A percentile compares a stretch with the other conserved stretches of the same genome.
Conservation (phyloP, 2,329 filamentous ascomycete species). For the Diplodia seriata region DNA sequence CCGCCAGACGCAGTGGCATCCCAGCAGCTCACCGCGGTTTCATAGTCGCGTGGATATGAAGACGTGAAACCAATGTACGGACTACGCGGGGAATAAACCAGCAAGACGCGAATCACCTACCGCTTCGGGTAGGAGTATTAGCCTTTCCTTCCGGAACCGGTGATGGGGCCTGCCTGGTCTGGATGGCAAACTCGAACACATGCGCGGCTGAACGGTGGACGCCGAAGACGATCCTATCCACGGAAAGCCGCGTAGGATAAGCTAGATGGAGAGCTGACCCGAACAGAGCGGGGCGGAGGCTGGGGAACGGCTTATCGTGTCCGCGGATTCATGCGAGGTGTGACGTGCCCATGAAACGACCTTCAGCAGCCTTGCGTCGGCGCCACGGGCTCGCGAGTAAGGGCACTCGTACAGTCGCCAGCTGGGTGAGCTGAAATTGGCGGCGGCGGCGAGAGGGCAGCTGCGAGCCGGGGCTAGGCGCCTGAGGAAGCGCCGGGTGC, state of each 20-base stretch:
- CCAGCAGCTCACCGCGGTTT: constrained; percentile 2
- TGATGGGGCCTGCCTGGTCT: constrained; percentile 1
- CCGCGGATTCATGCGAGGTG: neutral
- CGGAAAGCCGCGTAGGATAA: neutral
- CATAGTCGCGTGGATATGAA: constrained; percentile 12
- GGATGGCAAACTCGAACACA: constrained; percentile 16
- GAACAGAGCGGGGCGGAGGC: constrained; percentile 18
- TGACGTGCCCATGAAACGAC: constrained; percentile 16
- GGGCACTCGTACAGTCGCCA: neutral
- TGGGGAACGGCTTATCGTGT: constrained; percentile 16
- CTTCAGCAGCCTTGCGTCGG: constrained; percentile 19
- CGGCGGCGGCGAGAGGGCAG: neutral
- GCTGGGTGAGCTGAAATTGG: constrained; percentile 7
- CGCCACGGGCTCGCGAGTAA: constrained; percentile 21
- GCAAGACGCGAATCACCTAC: constrained; percentile 1
- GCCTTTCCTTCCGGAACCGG: neutral
- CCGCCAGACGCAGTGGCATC: constrained; percentile 9
- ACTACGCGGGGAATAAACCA: neutral
- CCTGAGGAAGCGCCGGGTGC: constrained; percentile 10
- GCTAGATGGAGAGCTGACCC: constrained; percentile 14
- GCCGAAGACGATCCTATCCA: constrained; percentile 11
- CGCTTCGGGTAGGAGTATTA: neutral
- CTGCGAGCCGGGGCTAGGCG: constrained; percentile 3
- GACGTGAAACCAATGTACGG: constrained; percentile 2
- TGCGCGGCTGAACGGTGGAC: neutral